Evolutionary conservation across 2,329 filamentous ascomycete species (phyloP).

Genomic region (Calycina marina): DNA sequence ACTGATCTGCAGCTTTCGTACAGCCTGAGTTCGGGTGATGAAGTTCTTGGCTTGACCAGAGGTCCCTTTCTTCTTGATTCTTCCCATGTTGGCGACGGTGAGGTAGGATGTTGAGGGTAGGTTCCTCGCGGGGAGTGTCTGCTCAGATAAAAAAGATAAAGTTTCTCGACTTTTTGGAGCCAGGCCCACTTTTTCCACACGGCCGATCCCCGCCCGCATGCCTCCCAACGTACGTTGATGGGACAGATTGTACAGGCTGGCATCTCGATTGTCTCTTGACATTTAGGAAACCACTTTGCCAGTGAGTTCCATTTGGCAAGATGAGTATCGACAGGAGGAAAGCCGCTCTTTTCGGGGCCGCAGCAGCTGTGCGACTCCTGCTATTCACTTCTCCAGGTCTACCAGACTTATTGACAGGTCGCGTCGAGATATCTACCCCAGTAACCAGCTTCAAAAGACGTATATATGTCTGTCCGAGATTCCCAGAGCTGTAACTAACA

Average conservation of each 20-base stretch:
- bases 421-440: conserved; percentile 93
- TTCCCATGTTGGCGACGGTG: conserved; percentile 40
- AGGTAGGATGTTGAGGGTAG: neutral
- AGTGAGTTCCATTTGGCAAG: conserved; percentile 3
- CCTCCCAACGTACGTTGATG: too few relatives aligned
- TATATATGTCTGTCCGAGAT: conserved; percentile 31
- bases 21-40: conserved; percentile 90
- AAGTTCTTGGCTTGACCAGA: conserved; percentile 95
- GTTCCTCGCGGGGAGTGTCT: too few relatives aligned
- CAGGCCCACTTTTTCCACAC: too few relatives aligned
- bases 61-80: conserved; percentile 78
- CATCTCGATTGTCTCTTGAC: too few relatives aligned
- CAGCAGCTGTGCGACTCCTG: conserved; percentile 63
- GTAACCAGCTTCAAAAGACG: conserved; percentile 96
- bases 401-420: conserved; percentile 70
- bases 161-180: conserved; percentile 4
- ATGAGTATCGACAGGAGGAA: conserved; percentile 45
- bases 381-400: conserved; percentile 75
- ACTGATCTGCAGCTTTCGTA: conserved; percentile 94
- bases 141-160: too few relatives aligned
- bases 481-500: conserved; percentile 6
- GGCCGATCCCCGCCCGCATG: too few relatives aligned
- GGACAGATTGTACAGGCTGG: too few relatives aligned
- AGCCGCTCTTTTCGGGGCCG: conserved; percentile 56
- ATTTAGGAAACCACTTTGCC: too few relatives aligned